Evolutionary conservation across 2,329 filamentous ascomycete species (phyloP), one percentile per base, ranked within the genome.

Genomic region (Aschersonia sp.): DNA sequence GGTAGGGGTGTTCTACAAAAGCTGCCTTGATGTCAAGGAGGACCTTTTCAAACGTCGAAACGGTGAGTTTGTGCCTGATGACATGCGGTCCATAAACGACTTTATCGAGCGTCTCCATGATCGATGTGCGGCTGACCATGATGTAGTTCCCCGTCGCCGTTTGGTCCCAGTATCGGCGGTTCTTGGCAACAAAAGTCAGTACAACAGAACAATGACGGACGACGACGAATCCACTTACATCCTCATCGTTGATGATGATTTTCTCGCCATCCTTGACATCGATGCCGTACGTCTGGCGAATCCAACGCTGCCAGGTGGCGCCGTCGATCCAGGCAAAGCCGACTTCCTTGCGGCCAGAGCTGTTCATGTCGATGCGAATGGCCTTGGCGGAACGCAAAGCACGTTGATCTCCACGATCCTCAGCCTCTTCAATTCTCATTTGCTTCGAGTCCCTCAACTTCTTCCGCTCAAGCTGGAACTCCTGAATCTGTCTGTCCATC

Each of bases 301-400:
- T 79, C 92, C 92, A 98, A 52, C 90, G 79, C 65, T 97, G 89
- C 92, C 92, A 98, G 65, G 97, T 97, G 6, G 87, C 78, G 46
- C 89, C 88, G 61, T 98, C 92, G 10, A 97, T 87, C 92, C 92
- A 98, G 10, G 92, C 92, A 65, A 98, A 98, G 7, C 80, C 79
- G 42, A 97, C 88, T 61, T 94, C 85, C 63, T 90, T 94, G 56
- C 83, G 83, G 60, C 88, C 81, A 46, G 87, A 78, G 60, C 85
- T 84, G 56, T 90, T 84, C 79, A 96, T 94, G 56, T 88, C 86
- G 61, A 98, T 89, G 33, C 82, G 81, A 59, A 94, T 94, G 54
- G 79, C 83, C 73, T 98, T 98, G 37, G 92, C 94, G 42, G 84
- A 76, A 39, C 87, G 77, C 50, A 96, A 67, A 9, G 87, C 90